phyloP scores from a whole-genome alignment of 2,329 filamentous ascomycete species.

The Coniochaeta prunicola region DNA sequence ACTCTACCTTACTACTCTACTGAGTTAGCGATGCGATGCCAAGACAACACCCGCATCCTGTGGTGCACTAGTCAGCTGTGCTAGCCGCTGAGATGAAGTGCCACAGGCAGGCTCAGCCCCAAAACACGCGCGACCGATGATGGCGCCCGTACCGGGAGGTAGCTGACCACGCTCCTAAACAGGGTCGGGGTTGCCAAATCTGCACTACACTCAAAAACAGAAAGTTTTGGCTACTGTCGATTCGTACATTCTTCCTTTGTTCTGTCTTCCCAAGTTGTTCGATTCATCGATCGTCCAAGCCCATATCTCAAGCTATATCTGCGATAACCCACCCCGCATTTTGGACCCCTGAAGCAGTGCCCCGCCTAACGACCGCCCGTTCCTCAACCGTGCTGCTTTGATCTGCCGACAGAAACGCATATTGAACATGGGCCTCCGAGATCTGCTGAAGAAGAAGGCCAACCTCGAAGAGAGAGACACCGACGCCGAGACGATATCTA shows the following conservation, averaged over 20 bases:
- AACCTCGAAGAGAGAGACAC: slow-evolving; percentile 25
- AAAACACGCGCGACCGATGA: neutral
- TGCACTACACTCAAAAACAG: too few relatives aligned
- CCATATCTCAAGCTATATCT: neutral
- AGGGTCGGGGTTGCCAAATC: too few relatives aligned
- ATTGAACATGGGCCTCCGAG: slow-evolving; percentile 40
- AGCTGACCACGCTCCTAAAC: neutral
- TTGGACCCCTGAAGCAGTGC: slow-evolving; percentile 1
- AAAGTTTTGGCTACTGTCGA: too few relatives aligned
- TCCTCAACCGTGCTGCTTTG: neutral
- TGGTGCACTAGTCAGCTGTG: neutral
- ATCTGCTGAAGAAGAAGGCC: slow-evolving; percentile 48
- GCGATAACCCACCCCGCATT: neutral
- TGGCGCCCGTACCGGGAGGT: neutral
- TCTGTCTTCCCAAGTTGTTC: neutral
- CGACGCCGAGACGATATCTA: slow-evolving; percentile 28
- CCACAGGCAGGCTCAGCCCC: neutral
- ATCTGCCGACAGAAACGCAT: neutral
- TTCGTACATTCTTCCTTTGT: neutral
- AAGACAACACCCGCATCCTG: neutral
- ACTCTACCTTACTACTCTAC: neutral
- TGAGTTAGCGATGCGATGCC: neutral
- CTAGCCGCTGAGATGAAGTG: neutral
- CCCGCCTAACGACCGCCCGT: neutral
- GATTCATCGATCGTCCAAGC: neutral